These are phyloP conservation scores for Dacryopinax spathularia DNA, from an alignment of 768 basidiomycete species.

Conservation along the genomic window DNA sequence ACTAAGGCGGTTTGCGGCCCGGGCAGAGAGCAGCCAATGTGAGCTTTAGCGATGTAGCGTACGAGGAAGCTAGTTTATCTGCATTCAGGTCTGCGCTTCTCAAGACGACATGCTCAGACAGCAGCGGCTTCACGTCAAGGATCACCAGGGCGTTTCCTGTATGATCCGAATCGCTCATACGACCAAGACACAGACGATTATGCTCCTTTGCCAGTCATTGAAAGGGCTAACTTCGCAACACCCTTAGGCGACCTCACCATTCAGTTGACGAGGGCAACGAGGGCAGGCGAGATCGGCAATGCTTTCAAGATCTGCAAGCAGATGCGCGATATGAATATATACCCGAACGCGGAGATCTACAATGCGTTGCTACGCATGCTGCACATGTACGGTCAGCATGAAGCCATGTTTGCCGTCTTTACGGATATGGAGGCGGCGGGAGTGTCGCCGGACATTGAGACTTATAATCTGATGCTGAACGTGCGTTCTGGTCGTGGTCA, in stretches of 20 bases:
- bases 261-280: constrained; percentile 18
- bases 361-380: constrained; percentile 41
- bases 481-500: constrained; percentile 25
- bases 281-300: constrained; percentile 24
- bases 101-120: background rate
- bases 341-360: constrained; percentile 45
- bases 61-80: background rate
- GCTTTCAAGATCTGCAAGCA: constrained; percentile 35
- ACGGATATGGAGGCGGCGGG: constrained; percentile 50
- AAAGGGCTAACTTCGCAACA: background rate
- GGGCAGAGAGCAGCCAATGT: background rate
- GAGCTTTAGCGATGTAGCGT: background rate
- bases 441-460: constrained; percentile 35
- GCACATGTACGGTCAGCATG: constrained; percentile 28
- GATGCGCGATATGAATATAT: constrained; percentile 44
- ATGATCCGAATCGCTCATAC: background rate
- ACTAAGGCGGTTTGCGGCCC: background rate
- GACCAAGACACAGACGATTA: no score
- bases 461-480: constrained; percentile 47
- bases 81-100: background rate
- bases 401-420: constrained; percentile 49
- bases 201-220: background rate
- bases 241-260: background rate
- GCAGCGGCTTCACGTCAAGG: background rate
- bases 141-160: background rate